Percentiles rank a stretch among this genome's conserved stretches.
Evolutionary conservation across 768 basidiomycete genomes (phyloP).

Genomic region (Mycena capillaripes): DNA sequence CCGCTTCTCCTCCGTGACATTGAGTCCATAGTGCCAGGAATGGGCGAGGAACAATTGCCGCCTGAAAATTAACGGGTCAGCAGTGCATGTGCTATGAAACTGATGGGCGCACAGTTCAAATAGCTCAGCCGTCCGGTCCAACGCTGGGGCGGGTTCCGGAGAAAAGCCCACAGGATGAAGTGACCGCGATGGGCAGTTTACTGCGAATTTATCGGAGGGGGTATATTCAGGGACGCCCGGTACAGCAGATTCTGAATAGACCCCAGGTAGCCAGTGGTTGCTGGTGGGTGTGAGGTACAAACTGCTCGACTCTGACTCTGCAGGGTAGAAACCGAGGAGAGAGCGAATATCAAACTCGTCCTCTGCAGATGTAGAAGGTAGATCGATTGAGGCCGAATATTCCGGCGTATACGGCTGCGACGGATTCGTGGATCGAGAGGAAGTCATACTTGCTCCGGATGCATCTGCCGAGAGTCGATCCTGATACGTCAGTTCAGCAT

Average conservation of each 20-base stretch:
- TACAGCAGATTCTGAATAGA: slow-evolving; percentile 7
- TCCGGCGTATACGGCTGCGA: not conserved
- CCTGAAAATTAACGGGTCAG: not conserved
- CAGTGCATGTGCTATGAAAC: too few species aligned
- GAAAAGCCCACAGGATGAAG: too few species aligned
- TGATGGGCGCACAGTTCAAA: not conserved
- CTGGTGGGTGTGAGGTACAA: not conserved
- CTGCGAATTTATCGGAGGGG: not conserved
- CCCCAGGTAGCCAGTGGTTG: too few species aligned
- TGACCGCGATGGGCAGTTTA: too few species aligned
- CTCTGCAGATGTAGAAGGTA: not conserved
- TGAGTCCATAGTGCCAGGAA: slow-evolving; percentile 12
- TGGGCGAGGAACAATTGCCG: slow-evolving; percentile 22
- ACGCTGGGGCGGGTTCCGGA: not conserved
- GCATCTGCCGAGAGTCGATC: not conserved
- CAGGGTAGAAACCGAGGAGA: not conserved
- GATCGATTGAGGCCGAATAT: not conserved
- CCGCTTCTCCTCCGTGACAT: slow-evolving; percentile 1
- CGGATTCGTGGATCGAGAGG: not conserved
- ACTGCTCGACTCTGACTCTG: not conserved
- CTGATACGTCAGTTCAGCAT: too few species aligned
- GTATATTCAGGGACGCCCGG: not conserved
- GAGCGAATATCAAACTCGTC: not conserved
- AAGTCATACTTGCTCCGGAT: not conserved
- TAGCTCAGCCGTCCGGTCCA: not conserved